Base-by-base conservation (phyloP, 2,329 filamentous ascomycete species). In the Fusarium xyrophilum region DNA sequence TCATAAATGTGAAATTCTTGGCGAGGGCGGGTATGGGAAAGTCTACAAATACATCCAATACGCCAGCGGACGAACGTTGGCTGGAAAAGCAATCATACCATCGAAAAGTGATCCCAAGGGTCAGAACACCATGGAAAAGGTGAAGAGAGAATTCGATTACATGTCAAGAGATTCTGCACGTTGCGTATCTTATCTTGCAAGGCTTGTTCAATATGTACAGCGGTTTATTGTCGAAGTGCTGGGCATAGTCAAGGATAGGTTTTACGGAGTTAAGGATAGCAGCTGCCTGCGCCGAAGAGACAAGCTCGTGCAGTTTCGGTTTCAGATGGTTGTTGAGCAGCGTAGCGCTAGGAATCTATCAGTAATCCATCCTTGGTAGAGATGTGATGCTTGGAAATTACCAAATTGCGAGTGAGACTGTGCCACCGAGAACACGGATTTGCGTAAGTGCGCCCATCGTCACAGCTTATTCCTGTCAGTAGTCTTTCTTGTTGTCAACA, bases 391-490 rank as follows among this genome's bases (percentile, higher is more conserved):
- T 6, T 4, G 1, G 1, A 27, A 11, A 33, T 15, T 9, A 60
- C 43, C 55, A 52, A 4, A 60, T 61, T 2, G 55, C 58, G 5
- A 61, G 58, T 2, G 58, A 61, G 5, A 60, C 19, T 11, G 58
- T 60, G 7, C 58, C 58, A 3, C 58, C 55, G 4, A 60, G n/a
- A 2, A 61, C 58, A 12, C 55, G 28, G 11, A 61, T 61, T 10
- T 61, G 44, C 0, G 58, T 61, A 21, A 60, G 8, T 13, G 58
- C 58, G 1, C 44, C 58, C 55, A 61, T 61, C 55, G 60, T 61
- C 6, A 61, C 44, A 7, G 55, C 55, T 61, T n/a, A n/a, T n/a
- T n/a, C n/a, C n/a, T n/a, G n/a, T n/a, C n/a, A n/a, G n/a, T n/a
- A n/a, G n/a, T n/a, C n/a, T n/a, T n/a, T n/a, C n/a, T n/a, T n/a